Percentiles rank a stretch among this genome's conserved stretches.
These are phyloP conservation scores for Crithidia mellificae DNA, from an alignment of 208 protist genomes.

Conservation along the genomic window DNA sequence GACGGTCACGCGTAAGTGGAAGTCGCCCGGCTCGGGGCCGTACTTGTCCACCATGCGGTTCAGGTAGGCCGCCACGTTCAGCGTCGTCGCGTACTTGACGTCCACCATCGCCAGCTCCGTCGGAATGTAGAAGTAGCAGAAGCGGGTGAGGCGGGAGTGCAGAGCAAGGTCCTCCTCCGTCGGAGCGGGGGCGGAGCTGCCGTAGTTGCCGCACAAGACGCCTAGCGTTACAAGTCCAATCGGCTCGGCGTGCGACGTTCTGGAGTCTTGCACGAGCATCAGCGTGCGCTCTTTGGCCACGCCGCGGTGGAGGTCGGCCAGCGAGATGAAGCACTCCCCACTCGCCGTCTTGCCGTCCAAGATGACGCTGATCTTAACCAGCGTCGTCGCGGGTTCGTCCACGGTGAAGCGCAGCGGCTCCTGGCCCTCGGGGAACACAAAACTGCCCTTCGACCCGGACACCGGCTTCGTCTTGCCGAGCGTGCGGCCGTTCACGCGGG, in stretches of 20 bases:
- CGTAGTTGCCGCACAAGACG: conserved; percentile 55
- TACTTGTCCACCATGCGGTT: conserved; percentile 58
- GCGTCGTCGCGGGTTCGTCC: conserved; percentile 42
- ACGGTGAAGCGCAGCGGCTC: conserved; percentile 51
- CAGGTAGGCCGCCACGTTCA: conserved; percentile 72
- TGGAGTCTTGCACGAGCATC: conserved; percentile 58
- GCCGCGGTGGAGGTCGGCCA: conserved; percentile 57
- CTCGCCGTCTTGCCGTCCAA: conserved; percentile 40
- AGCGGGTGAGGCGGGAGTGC: conserved; percentile 59
- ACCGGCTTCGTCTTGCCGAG: conserved; percentile 36
- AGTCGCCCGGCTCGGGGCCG: conserved; percentile 75
- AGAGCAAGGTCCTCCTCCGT: conserved; percentile 40
- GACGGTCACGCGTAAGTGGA: conserved; percentile 52
- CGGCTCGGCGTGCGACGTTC: conserved; percentile 38
- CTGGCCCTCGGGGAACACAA: conserved; percentile 39
- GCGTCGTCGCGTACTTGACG: conserved; percentile 59
- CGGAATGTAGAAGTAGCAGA: conserved; percentile 76
- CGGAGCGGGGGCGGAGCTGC: conserved; percentile 40
- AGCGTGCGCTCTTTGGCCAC: conserved; percentile 59
- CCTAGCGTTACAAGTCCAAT: conserved; percentile 66
- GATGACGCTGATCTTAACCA: conserved; percentile 53
- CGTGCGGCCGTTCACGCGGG: conserved; percentile 49
- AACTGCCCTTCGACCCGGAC: conserved; percentile 41
- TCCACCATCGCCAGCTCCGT: conserved; percentile 59
- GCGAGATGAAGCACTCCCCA: conserved; percentile 68